Percentiles rank a stretch among this genome's conserved stretches.
Evolutionary conservation across 345 rosid genomes (phyloP).

Genomic region (Turritis glabra): DNA sequence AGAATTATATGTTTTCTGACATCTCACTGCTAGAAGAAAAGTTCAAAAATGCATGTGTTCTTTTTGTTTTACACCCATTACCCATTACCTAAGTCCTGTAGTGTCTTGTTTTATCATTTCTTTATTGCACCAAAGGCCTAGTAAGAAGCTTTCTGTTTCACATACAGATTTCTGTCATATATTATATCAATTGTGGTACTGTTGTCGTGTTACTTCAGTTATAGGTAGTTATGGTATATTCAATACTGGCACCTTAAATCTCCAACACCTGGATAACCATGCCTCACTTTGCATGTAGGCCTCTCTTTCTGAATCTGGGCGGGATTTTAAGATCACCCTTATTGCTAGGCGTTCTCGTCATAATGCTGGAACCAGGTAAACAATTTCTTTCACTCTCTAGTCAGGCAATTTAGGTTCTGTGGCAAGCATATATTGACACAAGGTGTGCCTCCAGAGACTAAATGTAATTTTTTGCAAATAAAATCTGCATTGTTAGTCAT

Average conservation of each 20-base stretch:
- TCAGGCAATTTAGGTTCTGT: constrained; percentile 1
- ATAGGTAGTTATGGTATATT: background rate
- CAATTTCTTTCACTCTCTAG: background rate
- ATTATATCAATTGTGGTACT: background rate
- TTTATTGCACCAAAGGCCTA: background rate
- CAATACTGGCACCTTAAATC: background rate
- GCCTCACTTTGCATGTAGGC: constrained; percentile 47
- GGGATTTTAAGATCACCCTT: constrained; percentile 69
- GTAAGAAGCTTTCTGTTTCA: background rate
- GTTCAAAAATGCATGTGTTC: background rate
- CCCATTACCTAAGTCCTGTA: background rate
- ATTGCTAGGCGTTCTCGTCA: constrained; percentile 94
- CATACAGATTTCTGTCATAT: background rate
- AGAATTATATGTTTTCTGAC: constrained; percentile 32
- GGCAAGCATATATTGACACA: background rate
- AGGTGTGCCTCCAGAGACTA: background rate
- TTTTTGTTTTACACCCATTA: background rate
- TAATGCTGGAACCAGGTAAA: constrained; percentile 92
- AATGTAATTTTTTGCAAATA: background rate
- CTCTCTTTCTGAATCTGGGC: constrained; percentile 66
- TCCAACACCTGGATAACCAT: constrained; percentile 9
- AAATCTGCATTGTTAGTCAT: background rate
- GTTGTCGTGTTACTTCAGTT: background rate
- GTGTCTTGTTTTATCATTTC: background rate
- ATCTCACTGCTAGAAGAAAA: constrained; percentile 1